phyloP scores from a whole-genome alignment of 805 yeast genomes.

The Metschnikowia baotianmanensis region DNA sequence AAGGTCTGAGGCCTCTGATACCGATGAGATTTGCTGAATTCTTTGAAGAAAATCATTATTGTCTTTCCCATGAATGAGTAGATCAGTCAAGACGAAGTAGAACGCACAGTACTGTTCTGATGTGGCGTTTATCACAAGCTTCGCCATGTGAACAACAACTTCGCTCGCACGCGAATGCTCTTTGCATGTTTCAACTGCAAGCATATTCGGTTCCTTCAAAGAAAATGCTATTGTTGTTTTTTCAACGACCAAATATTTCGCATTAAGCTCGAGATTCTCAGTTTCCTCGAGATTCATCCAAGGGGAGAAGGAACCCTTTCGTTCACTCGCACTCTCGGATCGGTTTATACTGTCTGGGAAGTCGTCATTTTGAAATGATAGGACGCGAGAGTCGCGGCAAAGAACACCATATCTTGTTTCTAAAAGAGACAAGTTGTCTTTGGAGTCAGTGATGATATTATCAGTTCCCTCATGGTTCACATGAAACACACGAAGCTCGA shows the following conservation, averaged over 20 bases:
- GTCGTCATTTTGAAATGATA: conserved; percentile 44
- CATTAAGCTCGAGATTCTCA: conserved; percentile 21
- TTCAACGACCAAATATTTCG: conserved; percentile 34
- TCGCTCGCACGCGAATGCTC: conserved; percentile 27
- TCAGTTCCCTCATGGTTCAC: conserved; percentile 43
- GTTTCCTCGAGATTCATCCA: conserved; percentile 28
- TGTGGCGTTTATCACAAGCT: conserved; percentile 38
- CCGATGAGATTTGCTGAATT: conserved; percentile 35
- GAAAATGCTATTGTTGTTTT: conserved; percentile 42
- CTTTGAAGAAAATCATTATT: conserved; percentile 37
- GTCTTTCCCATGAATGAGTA: conserved; percentile 29
- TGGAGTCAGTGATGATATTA: conserved; percentile 31
- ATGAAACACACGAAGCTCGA: conserved; percentile 51
- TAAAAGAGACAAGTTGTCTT: conserved; percentile 39
- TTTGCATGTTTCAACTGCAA: conserved; percentile 35
- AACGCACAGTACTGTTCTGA: conserved; percentile 39
- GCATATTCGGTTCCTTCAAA: conserved; percentile 49
- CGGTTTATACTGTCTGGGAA: conserved; percentile 7
- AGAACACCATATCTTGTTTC: conserved; percentile 59
- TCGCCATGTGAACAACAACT: conserved; percentile 33
- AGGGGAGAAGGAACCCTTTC: conserved; percentile 15
- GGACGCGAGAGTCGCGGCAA: conserved; percentile 54
- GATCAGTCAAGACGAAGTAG: conserved; percentile 34
- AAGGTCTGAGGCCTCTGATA: conserved; percentile 37
- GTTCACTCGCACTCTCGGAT: conserved; percentile 7